These are phyloP conservation scores for Saitozyma podzolica DNA, from an alignment of 768 basidiomycete species.

Conservation along the genomic window DNA sequence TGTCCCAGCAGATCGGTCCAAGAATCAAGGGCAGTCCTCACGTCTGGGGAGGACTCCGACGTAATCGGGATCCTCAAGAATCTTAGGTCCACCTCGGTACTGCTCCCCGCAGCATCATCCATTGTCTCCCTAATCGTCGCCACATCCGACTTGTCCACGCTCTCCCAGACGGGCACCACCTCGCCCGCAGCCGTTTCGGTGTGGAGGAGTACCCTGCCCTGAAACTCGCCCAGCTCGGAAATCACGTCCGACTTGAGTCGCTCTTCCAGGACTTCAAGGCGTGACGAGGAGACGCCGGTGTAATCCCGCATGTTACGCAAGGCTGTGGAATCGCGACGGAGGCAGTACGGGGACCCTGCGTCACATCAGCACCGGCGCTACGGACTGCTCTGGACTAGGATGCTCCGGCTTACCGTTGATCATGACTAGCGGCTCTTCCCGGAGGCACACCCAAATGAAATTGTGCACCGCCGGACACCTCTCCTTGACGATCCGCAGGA, in stretches of 20 bases:
- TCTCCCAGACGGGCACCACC: slow-evolving; percentile 93
- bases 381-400: background rate
- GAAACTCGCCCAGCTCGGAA: slow-evolving; percentile 76
- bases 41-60: slow-evolving; percentile 65
- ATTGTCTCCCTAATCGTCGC: slow-evolving; percentile 86
- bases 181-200: slow-evolving; percentile 83
- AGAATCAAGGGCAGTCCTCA: slow-evolving; percentile 24
- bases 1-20: background rate
- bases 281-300: slow-evolving; percentile 86
- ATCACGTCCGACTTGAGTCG: slow-evolving; percentile 84
- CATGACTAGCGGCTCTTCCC: slow-evolving; percentile 61
- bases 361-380: background rate
- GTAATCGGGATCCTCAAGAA: slow-evolving; percentile 91
- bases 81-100: slow-evolving; percentile 63
- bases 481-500: slow-evolving; percentile 65
- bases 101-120: slow-evolving; percentile 53
- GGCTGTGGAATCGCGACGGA: slow-evolving; percentile 76
- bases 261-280: slow-evolving; percentile 87
- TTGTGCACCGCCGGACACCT: slow-evolving; percentile 64
- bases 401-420: slow-evolving; percentile 75
- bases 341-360: slow-evolving; percentile 62
- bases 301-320: slow-evolving; percentile 87
- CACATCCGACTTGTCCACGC: slow-evolving; percentile 69
- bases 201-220: slow-evolving; percentile 82
- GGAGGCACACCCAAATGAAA: slow-evolving; percentile 87